Percentiles rank a stretch among this genome's conserved stretches.
Evolutionary conservation across 2,329 filamentous ascomycete species (phyloP).

Genomic region (Aspergillus sp.): DNA sequence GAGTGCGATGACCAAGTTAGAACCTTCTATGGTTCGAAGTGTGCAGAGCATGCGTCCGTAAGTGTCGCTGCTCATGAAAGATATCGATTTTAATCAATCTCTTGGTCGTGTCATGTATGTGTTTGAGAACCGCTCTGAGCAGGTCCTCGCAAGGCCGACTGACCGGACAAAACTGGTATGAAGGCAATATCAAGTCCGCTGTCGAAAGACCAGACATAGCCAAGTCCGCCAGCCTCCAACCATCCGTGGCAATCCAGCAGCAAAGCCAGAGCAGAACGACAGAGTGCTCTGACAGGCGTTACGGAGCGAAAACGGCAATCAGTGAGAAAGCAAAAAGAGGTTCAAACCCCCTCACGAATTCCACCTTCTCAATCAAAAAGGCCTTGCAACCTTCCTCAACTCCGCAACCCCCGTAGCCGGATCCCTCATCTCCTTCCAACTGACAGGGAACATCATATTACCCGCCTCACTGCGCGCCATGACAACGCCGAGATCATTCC

Average conservation of each 20-base stretch:
- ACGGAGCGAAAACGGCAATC: too few relatives aligned
- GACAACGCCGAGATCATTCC: constrained; percentile 89
- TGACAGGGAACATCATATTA: constrained; percentile 88
- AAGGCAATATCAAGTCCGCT: background rate
- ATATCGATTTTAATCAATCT: too few relatives aligned
- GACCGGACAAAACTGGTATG: background rate
- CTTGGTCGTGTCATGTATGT: too few relatives aligned
- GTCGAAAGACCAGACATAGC: background rate
- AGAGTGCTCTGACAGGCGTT: too few relatives aligned
- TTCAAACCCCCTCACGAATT: background rate
- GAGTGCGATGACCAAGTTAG: background rate
- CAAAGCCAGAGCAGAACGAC: too few relatives aligned
- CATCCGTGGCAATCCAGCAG: too few relatives aligned
- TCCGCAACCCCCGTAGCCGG: constrained; percentile 74
- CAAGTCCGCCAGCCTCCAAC: too few relatives aligned
- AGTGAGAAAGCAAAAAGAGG: too few relatives aligned
- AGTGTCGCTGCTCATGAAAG: background rate
- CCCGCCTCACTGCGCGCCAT: constrained; percentile 87
- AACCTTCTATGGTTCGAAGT: background rate
- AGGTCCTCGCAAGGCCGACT: background rate
- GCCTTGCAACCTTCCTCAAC: constrained; percentile 89
- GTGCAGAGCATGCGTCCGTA: background rate
- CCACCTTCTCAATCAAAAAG: constrained; percentile 59
- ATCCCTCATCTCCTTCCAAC: constrained; percentile 94
- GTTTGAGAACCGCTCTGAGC: background rate